A percentile compares a stretch with the other conserved stretches of the same genome.
Evolutionary conservation across 1,139 yeast species (phyloP).

Genomic region (Yamadazyma jaroonii): DNA sequence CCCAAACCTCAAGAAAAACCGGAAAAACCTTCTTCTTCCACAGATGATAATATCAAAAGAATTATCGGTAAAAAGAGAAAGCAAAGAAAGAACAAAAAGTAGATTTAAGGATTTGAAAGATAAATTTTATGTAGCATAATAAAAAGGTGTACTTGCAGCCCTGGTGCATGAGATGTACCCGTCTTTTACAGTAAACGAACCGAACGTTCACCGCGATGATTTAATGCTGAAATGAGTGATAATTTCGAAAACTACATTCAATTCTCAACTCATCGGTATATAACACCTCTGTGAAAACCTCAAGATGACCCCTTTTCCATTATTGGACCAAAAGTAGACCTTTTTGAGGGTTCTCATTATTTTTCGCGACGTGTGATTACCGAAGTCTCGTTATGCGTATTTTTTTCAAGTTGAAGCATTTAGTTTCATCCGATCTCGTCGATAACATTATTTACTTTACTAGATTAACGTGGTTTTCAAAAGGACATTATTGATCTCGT

Average conservation of each 20-base stretch:
- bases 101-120: constrained; percentile 4
- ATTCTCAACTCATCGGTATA: too few relatives aligned
- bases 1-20: constrained; percentile 5
- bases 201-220: too few relatives aligned
- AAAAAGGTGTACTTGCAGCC: too few relatives aligned
- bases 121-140: neutral
- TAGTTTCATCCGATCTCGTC: neutral
- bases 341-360: neutral
- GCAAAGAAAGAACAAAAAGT: constrained; percentile 52
- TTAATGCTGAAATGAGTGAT: too few relatives aligned
- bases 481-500: too few relatives aligned
- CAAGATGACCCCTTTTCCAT: too few relatives aligned
- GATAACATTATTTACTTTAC: neutral
- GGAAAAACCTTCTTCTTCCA: constrained; percentile 19
- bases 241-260: too few relatives aligned
- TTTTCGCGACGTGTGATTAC: neutral
- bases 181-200: too few relatives aligned
- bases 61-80: constrained; percentile 69
- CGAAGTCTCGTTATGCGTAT: constrained; percentile 3
- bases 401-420: neutral
- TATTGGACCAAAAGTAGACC: too few relatives aligned
- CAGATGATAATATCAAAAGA: constrained; percentile 56
- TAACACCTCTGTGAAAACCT: too few relatives aligned
- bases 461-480: neutral
- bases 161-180: too few relatives aligned